phyloP scores from a whole-genome alignment of 2,329 filamentous ascomycete species.

The Penicillium paneum region DNA sequence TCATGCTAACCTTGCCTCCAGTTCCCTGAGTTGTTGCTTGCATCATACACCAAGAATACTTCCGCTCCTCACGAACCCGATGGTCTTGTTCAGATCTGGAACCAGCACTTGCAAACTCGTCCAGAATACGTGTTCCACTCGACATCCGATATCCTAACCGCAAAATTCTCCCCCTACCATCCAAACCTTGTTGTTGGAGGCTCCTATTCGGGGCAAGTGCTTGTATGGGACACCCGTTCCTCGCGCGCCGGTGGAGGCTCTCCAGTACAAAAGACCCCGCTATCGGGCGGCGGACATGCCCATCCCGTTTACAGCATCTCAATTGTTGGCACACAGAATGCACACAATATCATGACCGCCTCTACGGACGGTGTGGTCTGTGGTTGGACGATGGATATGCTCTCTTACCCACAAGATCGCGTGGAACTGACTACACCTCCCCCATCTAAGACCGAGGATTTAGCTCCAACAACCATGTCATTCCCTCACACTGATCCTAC shows the following conservation, averaged over 20 bases:
- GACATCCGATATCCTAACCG: conserved; percentile 89
- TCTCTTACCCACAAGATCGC: conserved; percentile 92
- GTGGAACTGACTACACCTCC: conserved; percentile 82
- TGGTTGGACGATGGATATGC: conserved; percentile 96
- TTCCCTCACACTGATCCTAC: conserved; percentile 95
- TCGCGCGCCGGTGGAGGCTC: conserved; percentile 64
- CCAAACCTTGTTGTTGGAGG: conserved; percentile 94
- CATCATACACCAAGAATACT: conserved; percentile 96
- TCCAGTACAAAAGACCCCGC: conserved; percentile 91
- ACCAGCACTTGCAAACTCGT: conserved; percentile 86
- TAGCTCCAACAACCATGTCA: conserved; percentile 89
- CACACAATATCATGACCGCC: conserved; percentile 96
- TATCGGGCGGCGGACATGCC: conserved; percentile 92
- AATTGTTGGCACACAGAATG: conserved; percentile 96
- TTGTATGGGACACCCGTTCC: conserved; percentile 93
- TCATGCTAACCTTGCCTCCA: conserved; percentile 31
- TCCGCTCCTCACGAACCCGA: conserved; percentile 91
- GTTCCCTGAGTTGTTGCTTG: conserved; percentile 87
- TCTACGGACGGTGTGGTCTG: conserved; percentile 96
- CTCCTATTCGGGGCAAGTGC: conserved; percentile 92
- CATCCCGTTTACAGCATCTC: conserved; percentile 95
- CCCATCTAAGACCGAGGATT: conserved; percentile 87
- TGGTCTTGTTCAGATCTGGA: conserved; percentile 95
- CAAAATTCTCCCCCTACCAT: conserved; percentile 98
- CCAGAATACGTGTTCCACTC: conserved; percentile 97